phyloP scores from a whole-genome alignment of 2,329 filamentous ascomycete species.

The Rutstroemia sp. region DNA sequence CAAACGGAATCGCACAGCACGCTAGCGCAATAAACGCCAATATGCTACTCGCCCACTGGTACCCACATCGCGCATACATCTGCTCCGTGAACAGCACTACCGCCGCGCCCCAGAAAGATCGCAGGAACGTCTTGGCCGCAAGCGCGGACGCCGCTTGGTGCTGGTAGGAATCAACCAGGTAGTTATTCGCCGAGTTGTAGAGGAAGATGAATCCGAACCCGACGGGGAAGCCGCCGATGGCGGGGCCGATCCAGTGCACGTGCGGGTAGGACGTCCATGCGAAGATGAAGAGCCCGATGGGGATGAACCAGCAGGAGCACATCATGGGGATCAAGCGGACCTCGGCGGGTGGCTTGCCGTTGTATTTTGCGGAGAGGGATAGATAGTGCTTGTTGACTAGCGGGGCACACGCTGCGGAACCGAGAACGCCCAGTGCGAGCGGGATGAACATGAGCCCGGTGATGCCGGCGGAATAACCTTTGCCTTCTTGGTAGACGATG shows the following conservation, averaged over 20 bases:
- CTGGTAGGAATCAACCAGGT: slow-evolving; percentile 56
- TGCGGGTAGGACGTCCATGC: slow-evolving; percentile 55
- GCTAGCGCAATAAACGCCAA: slow-evolving; percentile 67
- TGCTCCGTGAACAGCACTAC: slow-evolving; percentile 75
- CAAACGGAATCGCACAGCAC: slow-evolving; percentile 75
- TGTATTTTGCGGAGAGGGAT: slow-evolving; percentile 47
- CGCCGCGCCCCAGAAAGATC: slow-evolving; percentile 72
- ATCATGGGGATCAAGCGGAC: slow-evolving; percentile 77
- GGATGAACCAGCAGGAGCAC: slow-evolving; percentile 66
- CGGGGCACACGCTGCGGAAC: slow-evolving; percentile 60
- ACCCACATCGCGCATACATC: slow-evolving; percentile 65
- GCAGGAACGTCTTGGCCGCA: slow-evolving; percentile 73
- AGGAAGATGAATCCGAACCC: slow-evolving; percentile 61
- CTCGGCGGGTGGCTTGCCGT: slow-evolving; percentile 71
- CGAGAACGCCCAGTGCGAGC: slow-evolving; percentile 65
- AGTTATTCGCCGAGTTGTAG: slow-evolving; percentile 53
- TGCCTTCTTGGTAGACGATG: slow-evolving; percentile 65
- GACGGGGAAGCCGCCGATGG: slow-evolving; percentile 48
- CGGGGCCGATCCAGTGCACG: slow-evolving; percentile 50
- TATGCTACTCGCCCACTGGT: slow-evolving; percentile 70
- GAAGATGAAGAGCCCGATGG: slow-evolving; percentile 59
- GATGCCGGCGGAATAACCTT: slow-evolving; percentile 65
- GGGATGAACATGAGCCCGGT: slow-evolving; percentile 87
- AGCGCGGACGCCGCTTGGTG: slow-evolving; percentile 74
- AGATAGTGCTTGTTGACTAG: slow-evolving; percentile 79